phyloP scores from a whole-genome alignment of 2,329 filamentous ascomycete genomes.

The Niveomyces coronatus region DNA sequence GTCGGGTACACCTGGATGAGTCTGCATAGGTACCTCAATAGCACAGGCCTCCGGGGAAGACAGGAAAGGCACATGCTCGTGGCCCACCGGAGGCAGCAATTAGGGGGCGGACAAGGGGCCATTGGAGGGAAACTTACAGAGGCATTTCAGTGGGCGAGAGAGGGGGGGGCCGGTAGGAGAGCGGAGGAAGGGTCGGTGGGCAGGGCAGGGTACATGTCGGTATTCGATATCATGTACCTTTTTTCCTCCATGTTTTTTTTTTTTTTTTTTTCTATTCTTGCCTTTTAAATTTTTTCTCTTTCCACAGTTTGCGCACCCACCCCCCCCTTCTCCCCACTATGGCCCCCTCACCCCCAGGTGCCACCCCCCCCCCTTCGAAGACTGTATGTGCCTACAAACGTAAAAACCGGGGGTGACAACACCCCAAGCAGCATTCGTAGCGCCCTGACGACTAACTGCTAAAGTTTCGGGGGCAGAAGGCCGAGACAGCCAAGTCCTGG shows the following conservation, averaged over 20 bases:
- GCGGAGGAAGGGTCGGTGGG: constrained; percentile 10
- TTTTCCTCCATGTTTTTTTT: constrained; percentile 1
- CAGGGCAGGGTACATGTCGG: constrained; percentile 13
- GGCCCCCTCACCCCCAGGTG: neutral
- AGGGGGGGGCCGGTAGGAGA: constrained; percentile 5
- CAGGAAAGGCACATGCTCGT: constrained; percentile 10
- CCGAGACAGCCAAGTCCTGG: constrained; percentile 2
- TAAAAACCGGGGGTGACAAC: constrained; percentile 5
- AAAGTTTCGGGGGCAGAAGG: neutral
- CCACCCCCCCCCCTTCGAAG: too few species aligned
- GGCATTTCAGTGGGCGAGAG: neutral
- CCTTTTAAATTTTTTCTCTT: too few species aligned
- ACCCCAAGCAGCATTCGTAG: constrained; percentile 8
- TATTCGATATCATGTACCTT: constrained; percentile 12
- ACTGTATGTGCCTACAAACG: too few species aligned
- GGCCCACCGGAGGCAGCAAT: constrained; percentile 6
- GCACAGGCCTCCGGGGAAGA: neutral
- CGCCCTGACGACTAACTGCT: constrained; percentile 1
- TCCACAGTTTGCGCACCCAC: constrained; percentile 2
- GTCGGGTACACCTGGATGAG: constrained; percentile 8
- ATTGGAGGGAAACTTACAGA: constrained; percentile 6
- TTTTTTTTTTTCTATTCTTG: neutral
- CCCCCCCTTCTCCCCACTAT: constrained; percentile 1
- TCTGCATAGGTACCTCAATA: constrained; percentile 8
- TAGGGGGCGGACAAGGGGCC: neutral